Evolutionary conservation across 2,329 filamentous ascomycete genomes (phyloP).

Genomic region (Atkinsonella hypoxylon): DNA sequence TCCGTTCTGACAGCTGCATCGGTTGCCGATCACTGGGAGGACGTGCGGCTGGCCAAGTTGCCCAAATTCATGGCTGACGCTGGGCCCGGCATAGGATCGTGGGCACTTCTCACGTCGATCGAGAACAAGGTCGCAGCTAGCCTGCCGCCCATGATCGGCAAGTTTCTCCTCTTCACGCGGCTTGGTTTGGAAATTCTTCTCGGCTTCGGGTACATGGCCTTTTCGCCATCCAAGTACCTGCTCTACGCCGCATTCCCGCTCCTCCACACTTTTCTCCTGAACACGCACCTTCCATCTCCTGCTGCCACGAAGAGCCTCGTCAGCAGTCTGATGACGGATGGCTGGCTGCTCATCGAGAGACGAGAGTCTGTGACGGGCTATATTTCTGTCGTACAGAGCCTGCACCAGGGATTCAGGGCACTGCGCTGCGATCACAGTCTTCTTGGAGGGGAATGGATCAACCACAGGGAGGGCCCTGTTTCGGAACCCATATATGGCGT

Average conservation of each 20-base stretch:
- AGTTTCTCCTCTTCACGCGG: constrained; percentile 53
- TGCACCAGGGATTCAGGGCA: constrained; percentile 58
- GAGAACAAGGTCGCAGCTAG: constrained; percentile 28
- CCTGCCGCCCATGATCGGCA: constrained; percentile 43
- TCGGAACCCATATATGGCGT: constrained; percentile 88
- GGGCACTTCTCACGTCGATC: constrained; percentile 47
- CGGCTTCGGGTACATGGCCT: constrained; percentile 48
- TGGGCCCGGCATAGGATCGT: constrained; percentile 53
- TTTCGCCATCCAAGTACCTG: constrained; percentile 58
- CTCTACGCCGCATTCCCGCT: constrained; percentile 59
- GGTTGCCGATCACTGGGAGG: constrained; percentile 53
- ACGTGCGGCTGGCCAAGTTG: constrained; percentile 41
- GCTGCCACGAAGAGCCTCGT: constrained; percentile 53
- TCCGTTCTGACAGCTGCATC: constrained; percentile 51
- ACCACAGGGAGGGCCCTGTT: constrained; percentile 39
- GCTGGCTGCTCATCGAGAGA: constrained; percentile 69
- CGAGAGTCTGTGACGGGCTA: constrained; percentile 85
- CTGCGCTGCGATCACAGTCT: constrained; percentile 92
- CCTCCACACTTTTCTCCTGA: constrained; percentile 57
- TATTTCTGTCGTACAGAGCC: constrained; percentile 75
- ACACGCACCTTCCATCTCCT: constrained; percentile 58
- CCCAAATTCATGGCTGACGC: constrained; percentile 50
- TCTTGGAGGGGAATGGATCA: constrained; percentile 82
- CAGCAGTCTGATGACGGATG: constrained; percentile 46
- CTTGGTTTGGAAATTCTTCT: constrained; percentile 60